A percentile compares a stretch with the other conserved stretches of the same genome.
Evolutionary conservation across 2,329 filamentous ascomycete genomes (phyloP).

Genomic region (Phaeosphaeriaceae sp.): DNA sequence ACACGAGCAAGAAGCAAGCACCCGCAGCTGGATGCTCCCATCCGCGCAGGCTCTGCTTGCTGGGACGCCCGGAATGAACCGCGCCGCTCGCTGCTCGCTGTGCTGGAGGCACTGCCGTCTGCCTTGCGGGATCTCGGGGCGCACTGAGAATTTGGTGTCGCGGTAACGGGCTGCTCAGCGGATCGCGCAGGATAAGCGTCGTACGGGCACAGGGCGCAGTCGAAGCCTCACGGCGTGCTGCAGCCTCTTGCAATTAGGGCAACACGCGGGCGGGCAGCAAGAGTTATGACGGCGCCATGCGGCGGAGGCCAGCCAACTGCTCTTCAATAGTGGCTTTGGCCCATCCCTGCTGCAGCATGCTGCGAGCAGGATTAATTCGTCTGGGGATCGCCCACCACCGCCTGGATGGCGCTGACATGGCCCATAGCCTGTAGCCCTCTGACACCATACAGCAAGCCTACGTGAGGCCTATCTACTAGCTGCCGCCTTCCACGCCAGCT

Average conservation of each 20-base stretch:
- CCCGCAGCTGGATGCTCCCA: neutral
- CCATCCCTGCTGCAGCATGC: conserved; percentile 27
- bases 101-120: conserved; percentile 15
- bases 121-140: conserved; percentile 12
- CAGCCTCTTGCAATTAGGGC: conserved; percentile 23
- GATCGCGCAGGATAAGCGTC: conserved; percentile 17
- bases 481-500: neutral
- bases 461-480: neutral
- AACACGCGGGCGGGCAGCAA: conserved; percentile 13
- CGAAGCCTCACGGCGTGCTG: conserved; percentile 17
- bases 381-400: conserved; percentile 6
- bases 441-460: neutral
- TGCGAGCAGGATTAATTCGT: conserved; percentile 3
- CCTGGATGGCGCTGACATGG: neutral
- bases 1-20: conserved; percentile 1
- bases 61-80: conserved; percentile 17
- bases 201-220: conserved; percentile 15
- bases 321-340: conserved; percentile 38
- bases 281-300: conserved; percentile 29
- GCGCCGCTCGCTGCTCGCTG: conserved; percentile 8
- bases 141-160: conserved; percentile 13
- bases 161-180: conserved; percentile 8
- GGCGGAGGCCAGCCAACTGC: conserved; percentile 28
- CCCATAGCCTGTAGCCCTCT: neutral
- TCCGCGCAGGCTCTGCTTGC: neutral